A percentile compares a stretch with the other conserved stretches of the same genome.
Evolutionary conservation across 1,284 basidiomycete genomes (phyloP).

Genomic region (Naganishia sp.): DNA sequence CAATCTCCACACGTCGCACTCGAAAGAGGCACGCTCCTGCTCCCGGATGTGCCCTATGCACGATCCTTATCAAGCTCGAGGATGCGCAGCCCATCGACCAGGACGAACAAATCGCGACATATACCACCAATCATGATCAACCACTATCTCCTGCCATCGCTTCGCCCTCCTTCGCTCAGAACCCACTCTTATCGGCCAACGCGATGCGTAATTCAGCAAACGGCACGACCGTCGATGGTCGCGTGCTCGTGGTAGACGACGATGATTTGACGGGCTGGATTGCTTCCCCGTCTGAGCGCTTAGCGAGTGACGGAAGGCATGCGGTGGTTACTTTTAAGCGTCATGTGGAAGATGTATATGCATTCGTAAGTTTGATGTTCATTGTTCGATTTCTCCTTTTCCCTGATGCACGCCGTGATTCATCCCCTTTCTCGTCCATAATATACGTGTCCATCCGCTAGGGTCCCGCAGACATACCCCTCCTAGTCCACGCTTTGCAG

Average conservation of each 20-base stretch:
- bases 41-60: conserved; percentile 9
- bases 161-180: conserved; percentile 1
- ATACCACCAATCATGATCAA: not conserved
- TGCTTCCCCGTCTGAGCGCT: not conserved
- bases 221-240: not conserved
- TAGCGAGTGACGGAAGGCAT: conserved; percentile 43
- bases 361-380: conserved; percentile 43
- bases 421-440: too few relatives aligned
- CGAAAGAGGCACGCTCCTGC: not conserved
- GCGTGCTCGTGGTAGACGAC: conserved; percentile 20
- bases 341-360: conserved; percentile 49
- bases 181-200: not conserved
- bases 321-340: conserved; percentile 47
- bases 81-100: not conserved
- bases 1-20: too few relatives aligned
- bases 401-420: too few relatives aligned
- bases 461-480: conserved; percentile 49
- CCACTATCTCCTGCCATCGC: conserved; percentile 16
- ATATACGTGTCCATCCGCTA: conserved; percentile 13
- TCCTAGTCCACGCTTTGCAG: conserved; percentile 46
- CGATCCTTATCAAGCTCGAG: conserved; percentile 23
- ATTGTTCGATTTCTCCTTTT: not conserved
- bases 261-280: conserved; percentile 25
- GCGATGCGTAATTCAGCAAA: not conserved
- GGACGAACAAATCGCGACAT: not conserved